Base-by-base conservation (phyloP, 805 yeast species). In the Lachancea waltii region DNA sequence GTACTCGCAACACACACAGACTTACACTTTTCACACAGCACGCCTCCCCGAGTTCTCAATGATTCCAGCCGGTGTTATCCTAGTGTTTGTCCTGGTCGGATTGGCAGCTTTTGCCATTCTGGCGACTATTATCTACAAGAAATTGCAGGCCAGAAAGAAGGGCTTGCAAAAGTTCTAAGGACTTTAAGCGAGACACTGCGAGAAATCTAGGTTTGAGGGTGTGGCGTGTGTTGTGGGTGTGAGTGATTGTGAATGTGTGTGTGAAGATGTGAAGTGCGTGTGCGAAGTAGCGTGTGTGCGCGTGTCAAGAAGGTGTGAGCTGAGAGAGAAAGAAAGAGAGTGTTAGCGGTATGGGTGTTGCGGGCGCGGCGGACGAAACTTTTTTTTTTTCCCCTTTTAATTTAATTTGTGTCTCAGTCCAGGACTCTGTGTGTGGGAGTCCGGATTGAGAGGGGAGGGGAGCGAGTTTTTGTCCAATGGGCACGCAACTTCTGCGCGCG, bases 31-130 rank as follows among this genome's bases (percentile, higher is more conserved):
- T n/a, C 37, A 23, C 27, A 19, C 31, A 25, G n/a, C 27, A 25
- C 27, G 19, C 27, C 35, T 22, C 26, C 32, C 32, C 32, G 40
- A 35, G 33, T 25, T 15, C 26, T 20, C 40, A 35, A 78, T 77
- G 81, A 69, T 79, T 58, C 84, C 85, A 63, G 70, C 79, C 48
- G 85, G 85, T 67, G 85, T 79, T 68, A 79, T 79, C 63, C 69
- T 79, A 61, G 85, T 79, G 50, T 77, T 79, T 66, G 66, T 61
- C 43, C 49, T 61, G 42, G 58, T 58, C 47, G 58, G 55, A 47
- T 54, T 60, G 49, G 62, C 66, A 42, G 37, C 49, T 49, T 40
- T 51, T 44, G 64, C 60, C 41, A 53, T 62, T 40, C 32, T 57
- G 37, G 24, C 38, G 37, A 54, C 59, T 22, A 50, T 61, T 38